Percentiles rank a stretch among this genome's conserved stretches.
phyloP scores from a whole-genome alignment of 176 grass and related monocot genomes.

The Luzula sylvatica region DNA sequence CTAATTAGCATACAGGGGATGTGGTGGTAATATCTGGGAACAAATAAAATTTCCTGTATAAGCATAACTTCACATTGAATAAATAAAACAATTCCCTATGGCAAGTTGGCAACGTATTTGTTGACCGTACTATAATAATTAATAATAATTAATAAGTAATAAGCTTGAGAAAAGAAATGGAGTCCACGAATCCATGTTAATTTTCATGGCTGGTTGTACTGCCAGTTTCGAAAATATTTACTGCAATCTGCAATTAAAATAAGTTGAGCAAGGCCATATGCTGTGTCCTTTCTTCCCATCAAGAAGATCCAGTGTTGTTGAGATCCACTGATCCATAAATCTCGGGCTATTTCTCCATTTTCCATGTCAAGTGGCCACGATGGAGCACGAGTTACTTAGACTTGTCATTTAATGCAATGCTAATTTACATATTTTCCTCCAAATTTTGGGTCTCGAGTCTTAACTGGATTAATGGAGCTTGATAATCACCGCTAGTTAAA shows the following conservation, averaged over 20 bases:
- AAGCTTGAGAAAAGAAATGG: too few species aligned
- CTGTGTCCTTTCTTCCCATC: background rate
- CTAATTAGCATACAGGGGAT: too few species aligned
- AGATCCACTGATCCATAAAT: slow-evolving; percentile 2
- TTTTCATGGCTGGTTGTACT: background rate
- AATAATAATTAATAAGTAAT: too few species aligned
- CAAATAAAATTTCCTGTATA: background rate
- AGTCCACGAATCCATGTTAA: slow-evolving; percentile 1
- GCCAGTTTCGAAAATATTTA: background rate
- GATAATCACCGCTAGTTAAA: too few species aligned
- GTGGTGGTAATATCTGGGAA: too few species aligned
- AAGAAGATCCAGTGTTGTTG: background rate
- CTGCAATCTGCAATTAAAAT: background rate
- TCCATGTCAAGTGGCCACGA: background rate
- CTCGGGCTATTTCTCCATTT: background rate
- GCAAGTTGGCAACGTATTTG: background rate
- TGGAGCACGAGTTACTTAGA: background rate
- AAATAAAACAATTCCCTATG: background rate
- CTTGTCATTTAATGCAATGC: background rate
- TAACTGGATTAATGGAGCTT: too few species aligned
- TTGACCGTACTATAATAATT: too few species aligned
- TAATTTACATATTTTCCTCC: too few species aligned
- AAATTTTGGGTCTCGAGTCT: too few species aligned
- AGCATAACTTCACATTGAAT: background rate
- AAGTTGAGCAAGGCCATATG: background rate